Percentiles rank a stretch among this genome's conserved stretches.
Conservation (phyloP, 1,139 yeast species). For the Geotrichum restrictum region DNA sequence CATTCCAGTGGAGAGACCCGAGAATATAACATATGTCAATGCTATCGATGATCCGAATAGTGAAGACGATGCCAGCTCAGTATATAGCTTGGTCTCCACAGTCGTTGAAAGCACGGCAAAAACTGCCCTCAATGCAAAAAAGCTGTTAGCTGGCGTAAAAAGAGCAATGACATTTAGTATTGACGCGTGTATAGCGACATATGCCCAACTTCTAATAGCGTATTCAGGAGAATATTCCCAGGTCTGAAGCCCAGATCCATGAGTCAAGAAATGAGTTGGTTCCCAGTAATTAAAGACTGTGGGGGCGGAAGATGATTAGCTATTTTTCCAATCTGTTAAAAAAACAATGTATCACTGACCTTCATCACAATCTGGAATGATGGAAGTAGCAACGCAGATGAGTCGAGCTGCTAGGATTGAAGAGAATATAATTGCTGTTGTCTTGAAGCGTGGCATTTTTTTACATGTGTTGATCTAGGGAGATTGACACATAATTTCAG, state of each 20-base stretch:
- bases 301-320: constrained; percentile 1
- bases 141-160: constrained; percentile 4
- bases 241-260: constrained; percentile 88
- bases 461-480: neutral
- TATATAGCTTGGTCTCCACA: constrained; percentile 52
- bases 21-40: constrained; percentile 54
- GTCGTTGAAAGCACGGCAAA: constrained; percentile 53
- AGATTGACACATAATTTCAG: neutral
- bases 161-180: constrained; percentile 25
- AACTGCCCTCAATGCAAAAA: constrained; percentile 43
- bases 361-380: constrained; percentile 84
- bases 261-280: constrained; percentile 70
- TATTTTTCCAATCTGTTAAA: too few species aligned
- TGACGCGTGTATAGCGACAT: constrained; percentile 41
- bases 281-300: constrained; percentile 80
- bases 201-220: constrained; percentile 84
- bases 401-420: constrained; percentile 39
- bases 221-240: constrained; percentile 95
- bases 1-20: constrained; percentile 59
- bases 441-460: constrained; percentile 10
- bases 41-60: constrained; percentile 40
- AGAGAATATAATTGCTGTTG: constrained; percentile 6
- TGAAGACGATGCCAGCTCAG: constrained; percentile 8
- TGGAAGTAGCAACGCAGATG: constrained; percentile 52
- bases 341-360: constrained; percentile 11